phyloP scores from a whole-genome alignment of 495 filamentous ascomycete species.

The Xylaria acuta region DNA sequence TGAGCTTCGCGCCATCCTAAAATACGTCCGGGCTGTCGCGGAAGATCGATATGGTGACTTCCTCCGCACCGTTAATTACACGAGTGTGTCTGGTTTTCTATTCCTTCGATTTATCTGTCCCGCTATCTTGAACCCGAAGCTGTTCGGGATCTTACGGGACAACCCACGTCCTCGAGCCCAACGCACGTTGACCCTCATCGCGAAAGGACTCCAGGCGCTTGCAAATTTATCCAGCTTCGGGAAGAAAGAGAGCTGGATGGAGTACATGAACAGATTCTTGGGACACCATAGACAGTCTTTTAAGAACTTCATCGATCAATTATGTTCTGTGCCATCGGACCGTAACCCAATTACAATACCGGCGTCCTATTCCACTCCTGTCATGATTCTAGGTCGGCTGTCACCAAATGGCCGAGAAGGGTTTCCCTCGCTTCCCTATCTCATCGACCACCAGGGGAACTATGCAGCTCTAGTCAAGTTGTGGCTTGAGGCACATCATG shows the following conservation, averaged over 20 bases:
- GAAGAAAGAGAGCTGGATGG: constrained; percentile 98
- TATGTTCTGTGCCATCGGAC: constrained; percentile 82
- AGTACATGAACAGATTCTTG: constrained; percentile 90
- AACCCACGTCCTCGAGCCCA: constrained; percentile 87
- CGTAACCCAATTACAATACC: constrained; percentile 68
- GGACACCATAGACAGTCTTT: constrained; percentile 70
- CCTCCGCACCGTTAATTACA: constrained; percentile 89
- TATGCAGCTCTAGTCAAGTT: constrained; percentile 88
- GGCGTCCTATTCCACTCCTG: constrained; percentile 89
- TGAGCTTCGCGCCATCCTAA: constrained; percentile 85
- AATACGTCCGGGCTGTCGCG: constrained; percentile 91
- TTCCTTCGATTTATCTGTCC: constrained; percentile 97
- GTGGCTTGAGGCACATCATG: constrained; percentile 73
- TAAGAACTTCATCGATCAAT: constrained; percentile 83
- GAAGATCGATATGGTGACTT: constrained; percentile 98
- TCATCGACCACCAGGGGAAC: constrained; percentile 88
- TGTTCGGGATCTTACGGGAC: constrained; percentile 89
- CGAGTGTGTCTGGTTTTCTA: constrained; percentile 94
- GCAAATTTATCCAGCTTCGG: constrained; percentile 94
- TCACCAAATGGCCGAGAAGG: constrained; percentile 86
- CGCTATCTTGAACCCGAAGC: constrained; percentile 92
- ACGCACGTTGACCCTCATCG: constrained; percentile 89
- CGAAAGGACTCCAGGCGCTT: constrained; percentile 93
- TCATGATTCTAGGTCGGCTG: constrained; percentile 85
- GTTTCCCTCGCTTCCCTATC: constrained; percentile 91